Evolutionary conservation across 768 basidiomycete species (phyloP), one percentile per base, ranked within the genome.

Genomic region (Panus rudis): DNA sequence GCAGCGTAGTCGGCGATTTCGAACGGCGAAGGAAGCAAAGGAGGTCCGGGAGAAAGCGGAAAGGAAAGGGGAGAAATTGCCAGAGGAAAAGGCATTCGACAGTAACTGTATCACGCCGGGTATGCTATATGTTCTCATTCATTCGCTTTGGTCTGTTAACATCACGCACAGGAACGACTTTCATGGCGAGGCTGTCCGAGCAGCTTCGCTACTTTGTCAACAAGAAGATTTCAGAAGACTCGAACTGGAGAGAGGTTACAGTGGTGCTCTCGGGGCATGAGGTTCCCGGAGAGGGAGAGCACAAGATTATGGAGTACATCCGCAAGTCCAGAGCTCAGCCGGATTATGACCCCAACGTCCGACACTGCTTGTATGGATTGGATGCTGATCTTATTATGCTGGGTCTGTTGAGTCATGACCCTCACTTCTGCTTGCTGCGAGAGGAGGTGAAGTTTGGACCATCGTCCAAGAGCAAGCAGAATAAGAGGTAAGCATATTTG

Each of bases 291-390:
- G 96, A 99, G 65, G 96, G 96, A 47, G 96, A 99, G 61, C 96
- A 99, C 77, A 99, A 99, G 73, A 93, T 99, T 53, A 97, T 98
- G 88, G 96, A 97, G 62, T 99, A 93, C 65, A 98, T 99, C 60
- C 84, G 96, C 28, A 67, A 92, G 48, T 83, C 86, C 41, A 86
- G 93, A 53, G 93, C 96, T 23, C 96, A 98, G 62, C 89, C 87
- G 6, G 84, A 90, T 61, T 93, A 98, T 69, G 86, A 96, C 65
- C 90, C 94, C 3, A 98, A 97, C 63, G 77, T 92, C 43, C 84
- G 96, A 52, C 96, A 99, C 65, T 99, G 96, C 66, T 70, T 99
- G 42, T 99, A 99, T 63, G 96, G 96, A 32, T 82, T 99, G 26
- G 96, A 99, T 59, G 96, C 96, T 24, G 96, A 99, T 67, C 66